Conservation (phyloP, 1,284 basidiomycete species). For the Microbotryum lychnidis-dioicae region DNA sequence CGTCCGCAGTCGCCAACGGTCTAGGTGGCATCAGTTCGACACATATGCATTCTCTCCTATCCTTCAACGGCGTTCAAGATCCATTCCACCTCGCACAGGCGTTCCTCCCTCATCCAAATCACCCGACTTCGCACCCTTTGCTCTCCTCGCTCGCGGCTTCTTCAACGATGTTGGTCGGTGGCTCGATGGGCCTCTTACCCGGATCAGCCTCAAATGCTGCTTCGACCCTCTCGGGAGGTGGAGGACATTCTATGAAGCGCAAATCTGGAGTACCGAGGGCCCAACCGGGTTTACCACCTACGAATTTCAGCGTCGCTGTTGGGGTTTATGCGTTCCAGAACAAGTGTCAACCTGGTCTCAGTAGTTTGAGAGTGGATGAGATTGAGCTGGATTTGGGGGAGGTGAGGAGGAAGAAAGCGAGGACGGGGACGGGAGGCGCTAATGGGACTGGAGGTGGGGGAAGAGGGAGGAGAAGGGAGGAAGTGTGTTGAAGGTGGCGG, state of each 20-base stretch:
- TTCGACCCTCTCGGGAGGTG: not conserved
- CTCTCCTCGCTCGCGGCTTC: constrained; percentile 20
- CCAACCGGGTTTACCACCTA: constrained; percentile 29
- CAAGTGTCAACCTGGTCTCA: constrained; percentile 29
- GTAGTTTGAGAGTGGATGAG: constrained; percentile 26
- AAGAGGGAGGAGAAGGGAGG: too few relatives aligned
- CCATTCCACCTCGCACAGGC: constrained; percentile 29
- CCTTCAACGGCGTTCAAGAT: constrained; percentile 20
- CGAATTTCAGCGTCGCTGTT: constrained; percentile 24
- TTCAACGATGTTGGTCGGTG: constrained; percentile 8
- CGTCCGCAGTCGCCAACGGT: not conserved
- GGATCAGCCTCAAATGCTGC: not conserved
- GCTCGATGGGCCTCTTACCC: not conserved
- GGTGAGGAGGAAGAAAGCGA: constrained; percentile 27
- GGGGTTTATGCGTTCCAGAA: constrained; percentile 29
- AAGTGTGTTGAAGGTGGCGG: too few relatives aligned
- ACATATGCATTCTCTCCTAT: constrained; percentile 18
- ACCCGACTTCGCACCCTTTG: constrained; percentile 6
- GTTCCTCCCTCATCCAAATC: constrained; percentile 14
- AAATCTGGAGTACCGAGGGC: constrained; percentile 20
- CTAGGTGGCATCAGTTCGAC: constrained; percentile 12
- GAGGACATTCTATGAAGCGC: constrained; percentile 11
- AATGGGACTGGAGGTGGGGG: too few relatives aligned
- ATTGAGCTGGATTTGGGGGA: constrained; percentile 30
- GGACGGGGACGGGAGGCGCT: not conserved